Percentiles rank a stretch among this genome's conserved stretches.
These are phyloP conservation scores for Leccinum subgranulosum DNA, from an alignment of 768 basidiomycete species.

Conservation along the genomic window DNA sequence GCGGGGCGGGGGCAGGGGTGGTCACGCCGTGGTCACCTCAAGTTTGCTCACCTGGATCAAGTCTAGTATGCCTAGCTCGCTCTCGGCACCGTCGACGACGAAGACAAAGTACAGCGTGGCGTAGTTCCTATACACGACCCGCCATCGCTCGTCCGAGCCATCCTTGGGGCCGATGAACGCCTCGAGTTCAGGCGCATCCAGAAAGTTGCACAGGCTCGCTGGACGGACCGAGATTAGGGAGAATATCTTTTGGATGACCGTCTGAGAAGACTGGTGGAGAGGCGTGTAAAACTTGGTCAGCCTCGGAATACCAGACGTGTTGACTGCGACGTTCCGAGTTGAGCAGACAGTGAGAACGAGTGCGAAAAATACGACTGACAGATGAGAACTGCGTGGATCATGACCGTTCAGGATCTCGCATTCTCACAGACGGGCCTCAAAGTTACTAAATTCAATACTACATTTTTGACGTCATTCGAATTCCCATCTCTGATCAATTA, in stretches of 20 bases:
- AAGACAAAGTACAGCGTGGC: slow-evolving; percentile 97
- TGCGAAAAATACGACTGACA: slow-evolving; percentile 46
- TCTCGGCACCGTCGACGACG: slow-evolving; percentile 94
- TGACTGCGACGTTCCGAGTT: slow-evolving; percentile 55
- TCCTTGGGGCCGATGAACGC: slow-evolving; percentile 57
- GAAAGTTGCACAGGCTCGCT: slow-evolving; percentile 87
- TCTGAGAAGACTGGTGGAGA: slow-evolving; percentile 55
- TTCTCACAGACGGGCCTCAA: not conserved
- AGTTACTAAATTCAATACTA: not conserved
- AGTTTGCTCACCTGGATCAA: slow-evolving; percentile 77
- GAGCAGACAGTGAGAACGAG: slow-evolving; percentile 17
- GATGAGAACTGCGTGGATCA: slow-evolving; percentile 87
- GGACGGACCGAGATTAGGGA: slow-evolving; percentile 81
- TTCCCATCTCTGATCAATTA: not conserved
- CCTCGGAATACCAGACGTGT: slow-evolving; percentile 85
- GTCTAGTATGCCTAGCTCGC: slow-evolving; percentile 93
- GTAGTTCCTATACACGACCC: slow-evolving; percentile 93
- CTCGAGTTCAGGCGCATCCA: slow-evolving; percentile 88
- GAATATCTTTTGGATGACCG: slow-evolving; percentile 85
- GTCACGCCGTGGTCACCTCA: not conserved
- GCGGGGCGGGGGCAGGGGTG: not conserved
- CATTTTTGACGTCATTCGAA: not conserved
- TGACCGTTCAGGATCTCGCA: slow-evolving; percentile 24
- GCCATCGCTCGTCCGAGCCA: slow-evolving; percentile 60
- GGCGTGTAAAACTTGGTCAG: slow-evolving; percentile 89